Evolutionary conservation across 331 rosid genomes (phyloP), one percentile per base, ranked within the genome.

Genomic region (Rosa hybrid): DNA sequence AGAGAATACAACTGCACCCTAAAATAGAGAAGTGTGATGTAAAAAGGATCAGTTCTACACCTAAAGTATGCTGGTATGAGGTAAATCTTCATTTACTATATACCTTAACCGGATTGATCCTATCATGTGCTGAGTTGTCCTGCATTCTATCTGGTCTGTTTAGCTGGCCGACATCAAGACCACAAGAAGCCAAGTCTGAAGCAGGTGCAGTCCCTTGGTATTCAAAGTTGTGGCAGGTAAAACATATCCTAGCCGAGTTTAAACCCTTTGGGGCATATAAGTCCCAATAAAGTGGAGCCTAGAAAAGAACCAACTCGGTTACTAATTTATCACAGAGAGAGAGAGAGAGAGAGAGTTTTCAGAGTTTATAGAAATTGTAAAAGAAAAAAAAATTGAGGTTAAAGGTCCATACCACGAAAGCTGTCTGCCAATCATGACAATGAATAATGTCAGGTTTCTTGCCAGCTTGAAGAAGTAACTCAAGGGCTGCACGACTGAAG

Each of bases 351-450:
- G 57, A 30, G 68, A 67, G 50, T n/a, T 10, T 64, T 81, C 17
- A 13, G 6, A 62, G 18, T 23, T 23, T 12, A 62, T 12, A 62
- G 7, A 23, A 23, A 64, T 27, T 5, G 81, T 54, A 83, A 51
- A 65, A 12, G 14, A 73, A 17, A 41, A 51, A 73, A 41, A 63
- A 27, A 27, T 30, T 30, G 34, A 68, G 48, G 57, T 57, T 60
- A 77, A 82, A 80, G 49, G 85, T 38, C n/a, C 97, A 57, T 96
- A 96, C 99, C 81, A 96, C 83, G 77, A 96, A 96, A 85, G 99
- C 94, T 59, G 99, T 96, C 90, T 96, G 99, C 99, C 99, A 96
- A 86, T 96, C 99, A 85, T 96, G 98, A 81, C 99, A 96, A 85
- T 96, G 99, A 67, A 96, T 93, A 86, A 96, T 93, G 86, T 96